Percentiles rank a stretch among this genome's conserved stretches.
These are phyloP conservation scores for Pezicula radicicola DNA, from an alignment of 2,329 filamentous ascomycete genomes.

Conservation along the genomic window DNA sequence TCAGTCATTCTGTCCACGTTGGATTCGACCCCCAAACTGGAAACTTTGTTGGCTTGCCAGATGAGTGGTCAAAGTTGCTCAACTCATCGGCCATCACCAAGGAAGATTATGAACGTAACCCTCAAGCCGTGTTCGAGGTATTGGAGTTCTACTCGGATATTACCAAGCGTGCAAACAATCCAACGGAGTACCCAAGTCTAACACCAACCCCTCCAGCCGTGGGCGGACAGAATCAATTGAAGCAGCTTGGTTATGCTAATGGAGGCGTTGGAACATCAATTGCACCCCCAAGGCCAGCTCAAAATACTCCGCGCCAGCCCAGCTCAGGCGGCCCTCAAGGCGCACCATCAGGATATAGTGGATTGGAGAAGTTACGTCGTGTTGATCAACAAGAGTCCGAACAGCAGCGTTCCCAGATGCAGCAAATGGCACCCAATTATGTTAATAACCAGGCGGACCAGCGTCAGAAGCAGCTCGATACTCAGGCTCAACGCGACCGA, in stretches of 20 bases:
- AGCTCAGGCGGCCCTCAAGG: constrained; percentile 31
- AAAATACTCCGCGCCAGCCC: constrained; percentile 41
- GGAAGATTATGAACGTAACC: constrained; percentile 97
- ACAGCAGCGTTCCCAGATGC: constrained; percentile 57
- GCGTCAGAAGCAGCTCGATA: constrained; percentile 59
- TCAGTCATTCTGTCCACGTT: constrained; percentile 94
- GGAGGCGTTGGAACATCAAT: constrained; percentile 49
- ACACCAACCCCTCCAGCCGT: constrained; percentile 62
- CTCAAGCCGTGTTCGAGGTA: constrained; percentile 78
- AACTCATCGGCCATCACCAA: constrained; percentile 97
- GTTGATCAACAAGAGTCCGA: constrained; percentile 39
- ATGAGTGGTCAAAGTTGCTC: constrained; percentile 95
- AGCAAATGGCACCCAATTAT: constrained; percentile 53
- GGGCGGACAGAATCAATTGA: constrained; percentile 46
- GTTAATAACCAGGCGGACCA: constrained; percentile 49
- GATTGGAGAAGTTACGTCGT: constrained; percentile 33
- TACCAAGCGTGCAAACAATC: constrained; percentile 71
- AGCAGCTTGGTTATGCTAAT: constrained; percentile 54
- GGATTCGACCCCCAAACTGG: constrained; percentile 95
- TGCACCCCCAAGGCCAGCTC: constrained; percentile 66
- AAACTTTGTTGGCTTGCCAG: constrained; percentile 89
- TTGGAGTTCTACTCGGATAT: constrained; percentile 85
- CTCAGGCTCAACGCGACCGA: constrained; percentile 48
- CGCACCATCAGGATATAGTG: constrained; percentile 14
- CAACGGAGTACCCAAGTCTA: constrained; percentile 63